Evolutionary conservation across 164 flowering plant genomes (phyloP), one percentile per base, ranked within the genome.

Genomic region (Stephania cephalantha): DNA sequence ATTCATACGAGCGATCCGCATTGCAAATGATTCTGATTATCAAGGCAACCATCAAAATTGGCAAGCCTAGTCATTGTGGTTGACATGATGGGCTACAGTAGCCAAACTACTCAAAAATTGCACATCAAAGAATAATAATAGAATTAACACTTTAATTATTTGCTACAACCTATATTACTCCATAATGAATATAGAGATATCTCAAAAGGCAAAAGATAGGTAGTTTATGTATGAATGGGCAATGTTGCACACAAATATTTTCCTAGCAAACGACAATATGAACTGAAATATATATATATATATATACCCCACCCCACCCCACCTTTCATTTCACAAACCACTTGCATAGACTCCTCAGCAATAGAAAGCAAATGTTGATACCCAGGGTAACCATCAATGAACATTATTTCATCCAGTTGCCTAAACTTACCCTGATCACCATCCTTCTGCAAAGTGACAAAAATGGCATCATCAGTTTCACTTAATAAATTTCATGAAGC

Each of bases 301-400:
- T 35, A 35, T 35, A 2, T 2, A 35, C 2, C 42, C 17, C 2
- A 30, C 12, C 25, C 18, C 22, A 22, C 8, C 69, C 20, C 35
- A 92, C 98, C 98, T 92, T 89, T 91, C 29, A 86, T 78, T 82
- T 94, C 93, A 82, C 99, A 96, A 74, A 96, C 96, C 53, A 90
- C 80, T 75, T 77, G 84, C 95, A 94, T 91, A 30, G 81, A 86
- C 50, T 81, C 85, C 77, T 90, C 95, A 8, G 86, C 91, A 79
- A 92, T 73, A 44, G 93, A 74, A 55, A 83, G 72, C 64, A 94
- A 75, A 73, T 82, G 79, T 31, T 81, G 90, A 87, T 92, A 96
- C 78, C 89, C 98, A 72, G 94, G 97, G 82, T 84, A 90, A 70
- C 87, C 92, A 46, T 82, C 61, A 67, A 91, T 71, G 71, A 85